Base-by-base conservation (phyloP, 1,139 yeast species). In the Geotrichum reessii region DNA sequence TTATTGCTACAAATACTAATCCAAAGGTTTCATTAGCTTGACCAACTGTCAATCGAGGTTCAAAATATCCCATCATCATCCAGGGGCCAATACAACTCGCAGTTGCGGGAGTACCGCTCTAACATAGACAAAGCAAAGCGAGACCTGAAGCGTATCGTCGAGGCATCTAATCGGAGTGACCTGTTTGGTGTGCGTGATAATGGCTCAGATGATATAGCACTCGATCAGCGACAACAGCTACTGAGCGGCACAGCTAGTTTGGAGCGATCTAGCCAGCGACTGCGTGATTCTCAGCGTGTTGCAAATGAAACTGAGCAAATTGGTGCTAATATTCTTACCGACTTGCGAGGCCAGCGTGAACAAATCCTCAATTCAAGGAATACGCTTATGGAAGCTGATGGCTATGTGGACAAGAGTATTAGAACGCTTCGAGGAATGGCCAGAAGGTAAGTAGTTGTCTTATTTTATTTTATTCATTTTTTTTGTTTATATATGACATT, bases 291-390 rank as follows among this genome's bases (percentile, higher is more conserved):
- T 47, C 96, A 93, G 65, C 79, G 98, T 63, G 78, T 92, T 4
- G 99, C 99, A 2, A 78, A 87, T 59, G 99, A 95, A 67, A 92
- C 99, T 0, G 99, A 93, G 71, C 79, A 80, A 51, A 84, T 95
- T 56, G 99, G 99, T 0, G 90, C 97, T 9, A 87, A 88, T 65
- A 93, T 95, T 59, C 80, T 95, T 72, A 85, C 85, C 68, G 97
- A 93, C 71, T 77, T 95, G 65, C 79, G 97, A 61, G 86, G 96
- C 22, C 99, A 95, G 75, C 79, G 99, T 61, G 99, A 95, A 68
- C 98, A 95, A 69, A 83, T 95, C 56, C 75, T 82, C 54, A 91
- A 92, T 64, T 83, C 97, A 17, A 81, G 98, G 70, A 85, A 84
- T 66, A 89, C 96, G 0, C 77, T 95, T 56, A 81, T 82, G 73